A percentile compares a stretch with the other conserved stretches of the same genome.
phyloP scores from a whole-genome alignment of 768 basidiomycete genomes.

The Leucogyrophana mollusca region DNA sequence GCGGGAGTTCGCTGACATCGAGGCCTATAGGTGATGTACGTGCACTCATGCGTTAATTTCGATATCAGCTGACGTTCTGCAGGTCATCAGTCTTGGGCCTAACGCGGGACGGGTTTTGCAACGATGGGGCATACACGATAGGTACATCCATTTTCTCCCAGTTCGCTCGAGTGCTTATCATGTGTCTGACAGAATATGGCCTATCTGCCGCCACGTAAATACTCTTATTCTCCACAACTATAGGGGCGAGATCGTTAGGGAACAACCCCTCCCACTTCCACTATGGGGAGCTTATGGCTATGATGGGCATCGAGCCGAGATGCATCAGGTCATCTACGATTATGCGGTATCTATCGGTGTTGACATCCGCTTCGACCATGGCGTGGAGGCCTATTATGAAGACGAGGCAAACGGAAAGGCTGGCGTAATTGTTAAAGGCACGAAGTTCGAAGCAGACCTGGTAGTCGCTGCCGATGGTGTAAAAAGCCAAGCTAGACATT shows the following conservation, averaged over 20 bases:
- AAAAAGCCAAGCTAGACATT: constrained; percentile 13
- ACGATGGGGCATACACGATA: constrained; percentile 21
- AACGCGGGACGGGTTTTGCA: constrained; percentile 22
- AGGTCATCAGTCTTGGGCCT: constrained; percentile 16
- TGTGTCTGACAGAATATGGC: constrained; percentile 14
- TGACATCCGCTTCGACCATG: constrained; percentile 16
- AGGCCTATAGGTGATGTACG: constrained; percentile 14
- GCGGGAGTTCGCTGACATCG: not conserved
- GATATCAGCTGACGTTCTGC: constrained; percentile 1
- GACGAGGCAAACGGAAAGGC: constrained; percentile 7
- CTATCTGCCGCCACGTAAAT: constrained; percentile 14
- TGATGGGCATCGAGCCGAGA: constrained; percentile 26
- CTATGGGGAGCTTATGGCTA: constrained; percentile 17
- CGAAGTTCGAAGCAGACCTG: constrained; percentile 15
- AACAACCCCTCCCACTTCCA: constrained; percentile 14
- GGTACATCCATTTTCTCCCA: constrained; percentile 10
- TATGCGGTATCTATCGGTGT: constrained; percentile 18
- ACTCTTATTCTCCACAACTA: constrained; percentile 16
- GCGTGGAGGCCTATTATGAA: constrained; percentile 19
- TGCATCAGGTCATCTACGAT: constrained; percentile 17
- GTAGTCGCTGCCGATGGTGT: constrained; percentile 26
- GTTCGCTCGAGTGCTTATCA: constrained; percentile 9
- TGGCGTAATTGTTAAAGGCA: constrained; percentile 14
- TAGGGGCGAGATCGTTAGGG: constrained; percentile 16
- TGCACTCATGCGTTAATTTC: not conserved